Conservation (phyloP, 2,329 filamentous ascomycete genomes). For the Amesomyces nigricolor region DNA sequence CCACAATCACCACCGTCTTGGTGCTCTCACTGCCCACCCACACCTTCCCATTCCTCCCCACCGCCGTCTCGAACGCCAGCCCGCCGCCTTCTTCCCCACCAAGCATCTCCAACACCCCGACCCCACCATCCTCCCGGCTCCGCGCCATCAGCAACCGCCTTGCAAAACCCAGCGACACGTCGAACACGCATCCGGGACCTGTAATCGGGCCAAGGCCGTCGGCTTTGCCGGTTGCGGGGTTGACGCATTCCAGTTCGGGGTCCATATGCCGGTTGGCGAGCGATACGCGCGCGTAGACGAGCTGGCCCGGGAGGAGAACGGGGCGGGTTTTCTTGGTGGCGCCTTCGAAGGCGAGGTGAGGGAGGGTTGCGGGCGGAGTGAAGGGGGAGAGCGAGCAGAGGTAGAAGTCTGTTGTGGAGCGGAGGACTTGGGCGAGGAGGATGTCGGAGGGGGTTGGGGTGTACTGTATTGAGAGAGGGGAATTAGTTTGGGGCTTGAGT, state of each 20-base stretch:
- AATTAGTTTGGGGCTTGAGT: slow-evolving; percentile 13
- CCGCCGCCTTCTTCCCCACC: slow-evolving; percentile 56
- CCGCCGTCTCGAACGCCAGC: slow-evolving; percentile 85
- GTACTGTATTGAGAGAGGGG: slow-evolving; percentile 50
- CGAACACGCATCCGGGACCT: slow-evolving; percentile 75
- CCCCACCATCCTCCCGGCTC: slow-evolving; percentile 53
- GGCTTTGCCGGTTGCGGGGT: slow-evolving; percentile 76
- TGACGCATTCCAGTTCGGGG: slow-evolving; percentile 84
- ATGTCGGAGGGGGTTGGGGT: slow-evolving; percentile 74
- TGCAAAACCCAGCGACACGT: slow-evolving; percentile 75
- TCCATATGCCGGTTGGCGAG: slow-evolving; percentile 78
- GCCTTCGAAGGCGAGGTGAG: slow-evolving; percentile 86
- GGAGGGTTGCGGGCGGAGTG: slow-evolving; percentile 61
- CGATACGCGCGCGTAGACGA: slow-evolving; percentile 83
- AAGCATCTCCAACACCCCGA: slow-evolving; percentile 74
- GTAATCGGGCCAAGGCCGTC: slow-evolving; percentile 80
- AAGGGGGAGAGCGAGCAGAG: slow-evolving; percentile 69
- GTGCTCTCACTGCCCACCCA: slow-evolving; percentile 81
- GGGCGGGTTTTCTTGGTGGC: slow-evolving; percentile 90
- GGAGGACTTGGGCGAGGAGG: slow-evolving; percentile 79
- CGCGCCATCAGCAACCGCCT: slow-evolving; percentile 66
- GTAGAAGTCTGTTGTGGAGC: slow-evolving; percentile 70
- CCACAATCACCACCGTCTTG: slow-evolving; percentile 70
- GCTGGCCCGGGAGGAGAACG: slow-evolving; percentile 63
- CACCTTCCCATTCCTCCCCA: slow-evolving; percentile 84